These are phyloP conservation scores for Vanilla planifolia DNA, from an alignment of 106 monocot species.

Conservation along the genomic window DNA sequence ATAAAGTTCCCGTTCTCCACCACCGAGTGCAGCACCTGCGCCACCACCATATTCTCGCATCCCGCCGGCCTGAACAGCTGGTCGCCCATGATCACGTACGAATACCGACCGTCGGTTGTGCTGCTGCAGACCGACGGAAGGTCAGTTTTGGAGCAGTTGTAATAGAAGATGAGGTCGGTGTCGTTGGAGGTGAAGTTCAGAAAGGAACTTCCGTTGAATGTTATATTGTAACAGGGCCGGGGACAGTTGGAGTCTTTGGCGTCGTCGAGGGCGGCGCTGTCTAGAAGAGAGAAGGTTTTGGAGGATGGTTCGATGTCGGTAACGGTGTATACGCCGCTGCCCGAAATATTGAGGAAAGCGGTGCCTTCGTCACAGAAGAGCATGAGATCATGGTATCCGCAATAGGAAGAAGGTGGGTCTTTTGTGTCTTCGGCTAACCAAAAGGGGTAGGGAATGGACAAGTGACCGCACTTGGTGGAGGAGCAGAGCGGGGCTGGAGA, in stretches of 20 bases:
- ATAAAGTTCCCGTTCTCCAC: neutral
- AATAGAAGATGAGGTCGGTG: neutral
- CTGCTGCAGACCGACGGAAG: neutral
- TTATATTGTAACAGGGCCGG: neutral
- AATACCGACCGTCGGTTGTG: neutral
- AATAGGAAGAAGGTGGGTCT: neutral
- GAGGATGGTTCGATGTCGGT: neutral
- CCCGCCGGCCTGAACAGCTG: neutral
- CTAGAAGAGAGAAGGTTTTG: neutral
- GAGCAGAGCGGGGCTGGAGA: neutral
- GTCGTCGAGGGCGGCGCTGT: neutral
- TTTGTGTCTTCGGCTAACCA: neutral
- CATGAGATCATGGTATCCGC: neutral
- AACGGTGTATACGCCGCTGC: neutral
- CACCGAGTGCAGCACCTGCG: neutral
- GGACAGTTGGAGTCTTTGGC: neutral
- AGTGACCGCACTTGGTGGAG: neutral
- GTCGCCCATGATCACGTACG: neutral
- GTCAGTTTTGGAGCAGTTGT: neutral
- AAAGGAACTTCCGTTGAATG: neutral
- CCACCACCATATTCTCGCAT: neutral
- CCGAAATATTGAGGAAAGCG: neutral
- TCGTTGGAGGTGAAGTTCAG: neutral
- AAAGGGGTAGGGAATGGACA: neutral
- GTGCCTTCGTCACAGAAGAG: neutral